Evolutionary conservation across 306 rosid genomes (phyloP), one percentile per base, ranked within the genome.

Genomic region (Dalbergia cochinchinensis): DNA sequence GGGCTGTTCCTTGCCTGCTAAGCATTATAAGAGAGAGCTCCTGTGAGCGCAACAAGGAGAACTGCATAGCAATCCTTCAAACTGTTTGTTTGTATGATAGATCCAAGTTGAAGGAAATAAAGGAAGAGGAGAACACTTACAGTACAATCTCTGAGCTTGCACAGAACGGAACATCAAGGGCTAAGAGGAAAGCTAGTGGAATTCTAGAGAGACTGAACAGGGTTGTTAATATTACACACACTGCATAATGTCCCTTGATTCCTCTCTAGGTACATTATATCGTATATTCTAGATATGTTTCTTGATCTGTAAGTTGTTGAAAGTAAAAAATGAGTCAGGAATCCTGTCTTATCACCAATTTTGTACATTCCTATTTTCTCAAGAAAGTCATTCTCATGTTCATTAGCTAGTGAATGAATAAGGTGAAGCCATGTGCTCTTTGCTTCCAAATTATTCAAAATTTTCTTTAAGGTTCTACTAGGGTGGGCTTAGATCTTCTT

Each of bases 151-250:
- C 98, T 11, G 92, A 89, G 76, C 89, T 94, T 58, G 87, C 94
- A 68, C 71, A 79, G 79, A 92, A 76, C 85, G 98, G 98, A 82
- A 94, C 97, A 63, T 88, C 98, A 71, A 92, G 98, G 84, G 97
- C 98, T 8, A 91, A 91, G 83, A 91, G 97, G 35, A 92, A 94
- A 78, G 98, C 98, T 63, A 85, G 78, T 78, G 93, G 94, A 80
- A 89, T 94, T 77, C 94, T 94, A n/a, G 98, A 91, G 78, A 90
- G 98, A 84, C 75, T 94, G 76, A 87, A 92, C 89, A 86, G 91
- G 83, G 86, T 77, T 78, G 90, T 92, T 67, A 86, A 92, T 86
- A 86, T 89, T 75, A 89, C 97, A 41, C 97, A 92, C 83, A 92
- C 97, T 55, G 96, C 98, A 45, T 94, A 80, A 81, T 76, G 80